Evolutionary conservation across 148 eudicot genomes (phyloP), one percentile per base, ranked within the genome.

Genomic region (Dysphania ambrosioides): DNA sequence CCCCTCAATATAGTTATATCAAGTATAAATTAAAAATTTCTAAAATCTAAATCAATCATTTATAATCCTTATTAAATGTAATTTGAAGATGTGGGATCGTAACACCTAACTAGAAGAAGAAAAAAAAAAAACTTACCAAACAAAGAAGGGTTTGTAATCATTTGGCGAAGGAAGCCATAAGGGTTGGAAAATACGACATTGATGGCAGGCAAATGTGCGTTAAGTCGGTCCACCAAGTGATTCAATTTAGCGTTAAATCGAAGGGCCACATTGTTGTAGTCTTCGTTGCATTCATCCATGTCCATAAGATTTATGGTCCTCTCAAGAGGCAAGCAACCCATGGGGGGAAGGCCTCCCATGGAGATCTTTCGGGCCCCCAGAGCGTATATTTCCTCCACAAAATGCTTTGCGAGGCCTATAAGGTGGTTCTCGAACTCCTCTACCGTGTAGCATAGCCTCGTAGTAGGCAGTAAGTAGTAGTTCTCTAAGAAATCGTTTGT

Each of bases 401-500:
- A 90, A 8, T 68, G 49, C 61, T 59, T 61, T 1, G 88, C 93
- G 0, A 83, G 11, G 0, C 75, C 81, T 2, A 84, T 21, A 5
- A 90, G 86, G 24, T 75, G 87, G 36, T 78, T 78, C 59, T 90
- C 79, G 71, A 81, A 90, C 36, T 82, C 72, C 19, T 84, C 82
- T 19, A 88, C 23, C 0, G 77, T 77, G 70, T 66, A 88, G 0
- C 72, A 80, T 3, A 78, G 71, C 23, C 83, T 74, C 0, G 87
- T 81, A 2, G 73, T 69, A 0, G 86, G 83, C 6, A 83, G 27
- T 4, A 90, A 71, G 78, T 83, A 93, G 70, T 93, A 93, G 64
- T 93, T 93, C 69, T 91, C 98, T 3, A 93, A 71, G 79, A 91
- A 93, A 69, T 93, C 98, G 35, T 93, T 93, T 6, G 98, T 93